Evolutionary conservation across 2,329 filamentous ascomycete species (phyloP).

Genomic region (Fusarium sp.): DNA sequence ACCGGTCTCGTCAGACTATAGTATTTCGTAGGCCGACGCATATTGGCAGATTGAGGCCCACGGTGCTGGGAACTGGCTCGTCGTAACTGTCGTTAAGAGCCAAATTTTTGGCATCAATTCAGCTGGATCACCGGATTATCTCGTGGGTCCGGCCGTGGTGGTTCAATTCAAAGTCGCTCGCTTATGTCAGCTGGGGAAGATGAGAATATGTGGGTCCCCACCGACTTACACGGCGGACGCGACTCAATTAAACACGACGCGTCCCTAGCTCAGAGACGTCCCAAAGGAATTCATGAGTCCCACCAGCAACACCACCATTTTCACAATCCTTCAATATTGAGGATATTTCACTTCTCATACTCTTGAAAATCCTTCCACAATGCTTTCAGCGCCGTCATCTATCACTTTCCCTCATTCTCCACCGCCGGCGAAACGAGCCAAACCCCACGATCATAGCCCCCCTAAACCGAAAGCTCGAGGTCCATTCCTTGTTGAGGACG

Average conservation of each 20-base stretch:
- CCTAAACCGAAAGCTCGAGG: constrained; percentile 48
- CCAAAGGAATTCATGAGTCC: constrained; percentile 17
- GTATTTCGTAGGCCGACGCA: constrained; percentile 67
- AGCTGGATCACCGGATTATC: constrained; percentile 43
- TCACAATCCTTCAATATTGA: not conserved
- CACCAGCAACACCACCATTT: constrained; percentile 13
- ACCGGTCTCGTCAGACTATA: constrained; percentile 73
- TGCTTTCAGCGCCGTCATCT: constrained; percentile 69
- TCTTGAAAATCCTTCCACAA: constrained; percentile 43
- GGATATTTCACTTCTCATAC: not conserved
- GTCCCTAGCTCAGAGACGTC: constrained; percentile 29
- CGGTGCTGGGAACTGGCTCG: constrained; percentile 37
- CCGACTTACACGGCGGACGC: constrained; percentile 27
- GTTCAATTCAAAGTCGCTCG: constrained; percentile 1
- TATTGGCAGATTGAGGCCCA: constrained; percentile 49
- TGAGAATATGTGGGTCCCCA: constrained; percentile 21
- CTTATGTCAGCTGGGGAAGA: constrained; percentile 32
- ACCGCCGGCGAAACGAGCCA: constrained; percentile 48
- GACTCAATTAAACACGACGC: constrained; percentile 45
- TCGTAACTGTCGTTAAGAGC: constrained; percentile 36
- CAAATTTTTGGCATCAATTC: constrained; percentile 44
- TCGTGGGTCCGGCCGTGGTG: constrained; percentile 29
- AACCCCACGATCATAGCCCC: constrained; percentile 46
- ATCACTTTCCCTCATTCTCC: constrained; percentile 61
- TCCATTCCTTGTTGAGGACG: constrained; percentile 52